phyloP scores from a whole-genome alignment of 2,329 filamentous ascomycete species.

The Diaporthe sp. region DNA sequence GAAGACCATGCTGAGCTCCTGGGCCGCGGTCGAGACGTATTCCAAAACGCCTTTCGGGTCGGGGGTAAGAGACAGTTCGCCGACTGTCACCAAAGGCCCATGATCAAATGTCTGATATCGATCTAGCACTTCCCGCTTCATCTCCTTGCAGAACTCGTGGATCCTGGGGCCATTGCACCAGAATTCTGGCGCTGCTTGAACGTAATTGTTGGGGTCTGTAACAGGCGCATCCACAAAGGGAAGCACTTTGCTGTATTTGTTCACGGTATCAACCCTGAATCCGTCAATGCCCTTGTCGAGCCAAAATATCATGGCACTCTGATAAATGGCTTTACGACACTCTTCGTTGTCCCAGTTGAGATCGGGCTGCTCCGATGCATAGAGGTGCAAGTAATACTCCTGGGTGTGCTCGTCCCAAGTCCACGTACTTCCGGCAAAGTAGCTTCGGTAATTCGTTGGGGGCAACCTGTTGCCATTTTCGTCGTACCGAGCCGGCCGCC shows the following conservation, averaged over 20 bases:
- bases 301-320: conserved; percentile 79
- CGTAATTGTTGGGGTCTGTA: conserved; percentile 53
- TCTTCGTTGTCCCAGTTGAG: conserved; percentile 81
- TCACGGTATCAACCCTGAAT: conserved; percentile 78
- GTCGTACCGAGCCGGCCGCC: conserved; percentile 70
- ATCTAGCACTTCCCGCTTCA: conserved; percentile 65
- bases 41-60: conserved; percentile 65
- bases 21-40: conserved; percentile 66
- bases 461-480: conserved; percentile 66
- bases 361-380: conserved; percentile 79
- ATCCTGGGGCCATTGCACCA: conserved; percentile 75
- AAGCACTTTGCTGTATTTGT: conserved; percentile 74
- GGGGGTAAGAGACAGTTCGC: conserved; percentile 72
- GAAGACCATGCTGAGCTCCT: conserved; percentile 71
- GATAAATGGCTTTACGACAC: conserved; percentile 77
- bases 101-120: conserved; percentile 62
- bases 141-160: conserved; percentile 73
- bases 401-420: conserved; percentile 64
- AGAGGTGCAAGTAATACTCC: conserved; percentile 73
- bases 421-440: conserved; percentile 65
- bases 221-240: conserved; percentile 68
- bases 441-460: conserved; percentile 70
- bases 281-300: conserved; percentile 76
- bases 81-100: conserved; percentile 66
- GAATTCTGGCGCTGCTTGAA: conserved; percentile 62